phyloP scores from a whole-genome alignment of 2,329 filamentous ascomycete genomes.

The Penicillium concentricum region DNA sequence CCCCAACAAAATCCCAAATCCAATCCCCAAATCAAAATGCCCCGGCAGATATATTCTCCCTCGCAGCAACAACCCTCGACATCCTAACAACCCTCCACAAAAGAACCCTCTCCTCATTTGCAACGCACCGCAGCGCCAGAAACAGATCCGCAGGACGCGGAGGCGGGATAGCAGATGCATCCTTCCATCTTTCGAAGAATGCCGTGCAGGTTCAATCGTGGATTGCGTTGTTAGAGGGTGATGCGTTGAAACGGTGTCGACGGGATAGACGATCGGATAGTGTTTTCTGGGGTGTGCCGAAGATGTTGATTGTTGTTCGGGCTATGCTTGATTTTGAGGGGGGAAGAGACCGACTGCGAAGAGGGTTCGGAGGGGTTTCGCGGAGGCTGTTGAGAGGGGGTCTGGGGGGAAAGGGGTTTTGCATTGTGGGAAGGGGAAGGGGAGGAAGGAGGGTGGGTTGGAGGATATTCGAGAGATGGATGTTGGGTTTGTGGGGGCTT shows the following conservation, averaged over 20 bases:
- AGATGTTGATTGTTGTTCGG: conserved; percentile 39
- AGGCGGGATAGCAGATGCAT: conserved; percentile 54
- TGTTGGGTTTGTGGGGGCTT: not conserved
- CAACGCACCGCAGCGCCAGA: conserved; percentile 55
- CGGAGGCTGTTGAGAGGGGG: conserved; percentile 8
- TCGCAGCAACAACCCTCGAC: conserved; percentile 59
- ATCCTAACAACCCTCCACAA: conserved; percentile 60
- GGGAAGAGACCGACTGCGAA: conserved; percentile 32
- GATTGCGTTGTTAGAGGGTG: conserved; percentile 53
- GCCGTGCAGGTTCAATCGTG: conserved; percentile 56
- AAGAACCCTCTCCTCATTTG: conserved; percentile 55
- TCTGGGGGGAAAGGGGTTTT: not conserved
- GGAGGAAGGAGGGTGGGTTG: not conserved
- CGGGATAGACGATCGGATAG: conserved; percentile 31
- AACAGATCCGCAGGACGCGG: conserved; percentile 50
- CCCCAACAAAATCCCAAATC: no score
- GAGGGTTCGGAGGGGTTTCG: conserved; percentile 30
- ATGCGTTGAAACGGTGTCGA: conserved; percentile 42
- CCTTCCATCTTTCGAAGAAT: conserved; percentile 55
- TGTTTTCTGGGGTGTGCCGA: conserved; percentile 38
- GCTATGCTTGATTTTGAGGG: conserved; percentile 40
- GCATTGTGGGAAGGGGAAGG: conserved; percentile 14
- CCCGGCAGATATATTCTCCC: conserved; percentile 57
- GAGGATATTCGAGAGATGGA: not conserved
- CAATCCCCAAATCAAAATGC: not conserved